Evolutionary conservation across 257 asterid genomes (phyloP).

Genomic region (Eustoma russellianum): DNA sequence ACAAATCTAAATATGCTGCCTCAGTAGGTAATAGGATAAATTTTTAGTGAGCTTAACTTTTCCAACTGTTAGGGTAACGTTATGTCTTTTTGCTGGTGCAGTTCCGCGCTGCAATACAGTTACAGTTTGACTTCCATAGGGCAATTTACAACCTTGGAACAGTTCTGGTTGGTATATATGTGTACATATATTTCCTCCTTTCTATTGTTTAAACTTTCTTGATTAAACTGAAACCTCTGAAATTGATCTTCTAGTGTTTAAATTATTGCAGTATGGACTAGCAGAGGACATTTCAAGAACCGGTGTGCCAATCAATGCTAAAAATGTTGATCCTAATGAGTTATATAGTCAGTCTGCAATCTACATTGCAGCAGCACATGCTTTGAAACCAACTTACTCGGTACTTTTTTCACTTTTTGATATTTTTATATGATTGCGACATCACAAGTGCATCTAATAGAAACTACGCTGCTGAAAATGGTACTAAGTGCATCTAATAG

Average conservation of each 20-base stretch:
- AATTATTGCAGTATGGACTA: constrained; percentile 74
- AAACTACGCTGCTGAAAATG: no score
- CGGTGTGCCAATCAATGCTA: constrained; percentile 56
- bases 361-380: constrained; percentile 97
- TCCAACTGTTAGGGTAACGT: constrained; percentile 8
- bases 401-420: constrained; percentile 32
- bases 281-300: constrained; percentile 97
- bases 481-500: no score
- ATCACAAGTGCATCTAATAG: no score
- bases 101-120: constrained; percentile 95
- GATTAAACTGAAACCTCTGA: background rate
- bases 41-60: background rate
- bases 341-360: constrained; percentile 92
- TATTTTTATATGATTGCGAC: no score
- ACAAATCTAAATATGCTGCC: background rate
- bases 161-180: constrained; percentile 65
- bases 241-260: constrained; percentile 18
- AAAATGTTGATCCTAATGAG: constrained; percentile 84
- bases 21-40: background rate
- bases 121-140: constrained; percentile 98
- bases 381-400: constrained; percentile 89
- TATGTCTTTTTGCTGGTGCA: constrained; percentile 25
- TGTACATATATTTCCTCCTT: no score
- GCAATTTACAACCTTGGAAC: constrained; percentile 99
- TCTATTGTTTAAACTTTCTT: background rate